Evolutionary conservation across 129 eudicot genomes (phyloP).

Genomic region (Solidago caesia): DNA sequence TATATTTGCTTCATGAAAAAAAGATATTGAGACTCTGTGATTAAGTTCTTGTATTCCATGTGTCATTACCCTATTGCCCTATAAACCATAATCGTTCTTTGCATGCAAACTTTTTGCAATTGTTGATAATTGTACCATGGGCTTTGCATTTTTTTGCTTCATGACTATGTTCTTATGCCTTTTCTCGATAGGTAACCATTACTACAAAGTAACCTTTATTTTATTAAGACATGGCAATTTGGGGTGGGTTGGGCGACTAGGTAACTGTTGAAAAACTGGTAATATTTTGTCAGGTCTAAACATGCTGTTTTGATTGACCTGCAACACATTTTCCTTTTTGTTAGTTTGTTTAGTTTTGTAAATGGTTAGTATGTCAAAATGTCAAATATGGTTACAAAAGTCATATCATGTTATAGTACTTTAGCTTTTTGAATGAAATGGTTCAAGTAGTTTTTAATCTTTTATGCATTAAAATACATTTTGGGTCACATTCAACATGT

Average conservation of each 20-base stretch:
- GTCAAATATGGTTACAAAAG: not conserved
- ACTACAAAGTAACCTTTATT: slow-evolving; percentile 2
- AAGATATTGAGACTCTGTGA: not conserved
- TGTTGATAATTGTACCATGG: slow-evolving; percentile 79
- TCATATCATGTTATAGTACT: not conserved
- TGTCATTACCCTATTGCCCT: not conserved
- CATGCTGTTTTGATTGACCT: not conserved
- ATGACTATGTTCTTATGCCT: slow-evolving; percentile 95
- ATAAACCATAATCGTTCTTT: slow-evolving; percentile 31
- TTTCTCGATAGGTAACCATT: slow-evolving; percentile 82
- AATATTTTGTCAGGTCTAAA: not conserved
- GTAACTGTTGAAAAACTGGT: not conserved
- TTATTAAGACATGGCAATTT: not conserved
- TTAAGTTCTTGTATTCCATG: slow-evolving; percentile 10
- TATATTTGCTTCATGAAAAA: not conserved
- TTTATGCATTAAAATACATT: not conserved
- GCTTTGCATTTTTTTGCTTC: slow-evolving; percentile 87
- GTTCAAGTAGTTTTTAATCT: not conserved
- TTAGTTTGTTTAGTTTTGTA: not conserved
- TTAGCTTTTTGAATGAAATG: not conserved
- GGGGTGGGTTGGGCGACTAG: not conserved
- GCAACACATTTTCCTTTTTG: not conserved
- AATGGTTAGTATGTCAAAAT: not conserved
- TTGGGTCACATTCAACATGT: not conserved
- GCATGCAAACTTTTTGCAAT: slow-evolving; percentile 94